Base-by-base conservation (phyloP, 2,329 filamentous ascomycete genomes). In the Fusarium sp. region DNA sequence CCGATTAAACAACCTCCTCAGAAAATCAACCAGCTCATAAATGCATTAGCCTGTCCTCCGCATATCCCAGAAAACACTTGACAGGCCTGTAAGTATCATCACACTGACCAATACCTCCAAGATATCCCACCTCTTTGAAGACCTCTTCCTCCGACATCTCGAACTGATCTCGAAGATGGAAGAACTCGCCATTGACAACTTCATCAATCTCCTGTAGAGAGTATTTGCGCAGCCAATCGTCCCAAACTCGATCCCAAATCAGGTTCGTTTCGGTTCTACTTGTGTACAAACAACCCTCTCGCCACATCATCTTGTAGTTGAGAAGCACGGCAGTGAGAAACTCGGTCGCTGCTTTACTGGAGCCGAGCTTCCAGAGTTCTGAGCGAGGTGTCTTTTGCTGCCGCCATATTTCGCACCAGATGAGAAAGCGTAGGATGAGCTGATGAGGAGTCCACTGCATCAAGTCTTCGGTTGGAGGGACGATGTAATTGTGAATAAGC, bases 191-290 rank as follows among this genome's bases (percentile, higher is more conserved):
- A 13, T 65, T 52, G 4, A 57, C 33, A 14, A 53, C 55, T 20
- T 65, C 57, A 1, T 52, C 35, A 10, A 36, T 41, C 7, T 55
- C 39, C 12, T 61, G 47, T 8, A 71, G 18, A 27, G 76, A 76
- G 42, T 76, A 79, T 55, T 70, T 63, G 3, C 71, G 62, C 45
- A 79, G 22, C 80, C 79, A 81, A n/a, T 63, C 39, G 17, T 78
- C 72, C 80, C 80, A 81, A 11, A 75, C 46, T 15, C 57, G 45
- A 29, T 79, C 72, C 73, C 75, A 78, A 11, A 50, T 33, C 10
- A 68, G 38, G 9, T 68, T 65, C 14, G 55, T 44, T 4, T 38
- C 27, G 2, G 68, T 35, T 13, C 58, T 52, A 3, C 65, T 56
- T 31, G 49, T 53, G 5, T 42, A 39, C 22, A 77, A 68, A 46